Percentiles rank a stretch among this genome's conserved stretches.
These are phyloP conservation scores for Spergularia bocconei DNA, from an alignment of 148 eudicot species.

Conservation along the genomic window DNA sequence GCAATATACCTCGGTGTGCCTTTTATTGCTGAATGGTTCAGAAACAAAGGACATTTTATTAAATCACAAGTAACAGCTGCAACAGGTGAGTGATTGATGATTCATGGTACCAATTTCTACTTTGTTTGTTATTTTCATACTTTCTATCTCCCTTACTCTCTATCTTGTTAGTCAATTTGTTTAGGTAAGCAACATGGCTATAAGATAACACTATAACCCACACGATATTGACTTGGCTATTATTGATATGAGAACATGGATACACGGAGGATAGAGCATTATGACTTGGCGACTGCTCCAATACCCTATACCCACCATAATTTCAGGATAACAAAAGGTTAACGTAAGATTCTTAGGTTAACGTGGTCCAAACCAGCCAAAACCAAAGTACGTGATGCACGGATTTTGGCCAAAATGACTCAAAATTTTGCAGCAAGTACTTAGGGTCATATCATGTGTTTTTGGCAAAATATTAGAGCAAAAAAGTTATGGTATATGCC, in stretches of 20 bases:
- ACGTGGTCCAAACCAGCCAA: not conserved
- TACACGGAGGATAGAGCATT: too few species aligned
- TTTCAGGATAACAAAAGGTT: not conserved
- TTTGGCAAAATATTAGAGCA: too few species aligned
- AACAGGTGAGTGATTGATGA: constrained; percentile 55
- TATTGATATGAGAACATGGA: not conserved
- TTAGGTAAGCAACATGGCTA: not conserved
- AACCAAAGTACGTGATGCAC: too few species aligned
- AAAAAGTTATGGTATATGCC: too few species aligned
- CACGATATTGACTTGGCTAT: not conserved
- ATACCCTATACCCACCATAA: too few species aligned
- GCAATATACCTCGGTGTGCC: constrained; percentile 87
- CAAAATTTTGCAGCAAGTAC: not conserved
- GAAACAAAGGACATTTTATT: constrained; percentile 93
- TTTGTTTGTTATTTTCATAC: constrained; percentile 13
- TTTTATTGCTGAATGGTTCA: constrained; percentile 97
- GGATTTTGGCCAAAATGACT: not conserved
- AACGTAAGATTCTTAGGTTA: not conserved
- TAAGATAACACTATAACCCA: not conserved
- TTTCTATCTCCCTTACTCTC: not conserved
- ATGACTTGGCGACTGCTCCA: too few species aligned
- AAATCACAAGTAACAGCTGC: constrained; percentile 99
- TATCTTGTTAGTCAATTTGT: constrained; percentile 7
- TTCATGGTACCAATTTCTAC: constrained; percentile 4
- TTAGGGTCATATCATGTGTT: too few species aligned